Percentiles rank a stretch among this genome's conserved stretches.
phyloP scores from a whole-genome alignment of 192 early-diverging fungal genomes.

The Backusella circina region DNA sequence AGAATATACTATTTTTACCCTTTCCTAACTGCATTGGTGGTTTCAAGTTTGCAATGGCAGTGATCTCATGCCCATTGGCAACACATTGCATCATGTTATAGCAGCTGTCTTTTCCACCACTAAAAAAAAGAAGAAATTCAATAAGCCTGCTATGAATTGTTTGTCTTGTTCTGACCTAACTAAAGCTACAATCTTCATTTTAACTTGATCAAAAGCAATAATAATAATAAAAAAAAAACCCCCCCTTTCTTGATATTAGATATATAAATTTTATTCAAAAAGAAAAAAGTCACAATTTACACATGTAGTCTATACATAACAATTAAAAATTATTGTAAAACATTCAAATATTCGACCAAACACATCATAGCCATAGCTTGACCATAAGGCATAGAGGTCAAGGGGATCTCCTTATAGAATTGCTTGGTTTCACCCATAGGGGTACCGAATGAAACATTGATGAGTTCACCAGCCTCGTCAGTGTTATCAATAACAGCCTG shows the following conservation, averaged over 20 bases:
- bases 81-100: constrained; percentile 96
- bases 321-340: background rate
- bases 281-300: background rate
- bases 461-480: constrained; percentile 15
- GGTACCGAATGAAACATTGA: constrained; percentile 17
- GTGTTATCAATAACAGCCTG: constrained; percentile 10
- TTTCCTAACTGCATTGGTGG: constrained; percentile 60
- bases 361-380: constrained; percentile 25
- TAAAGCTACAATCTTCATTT: constrained; percentile 13
- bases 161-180: background rate
- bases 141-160: background rate
- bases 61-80: constrained; percentile 88
- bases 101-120: constrained; percentile 96
- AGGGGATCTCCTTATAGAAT: constrained; percentile 15
- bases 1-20: constrained; percentile 44
- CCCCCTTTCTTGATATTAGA: background rate
- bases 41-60: constrained; percentile 90
- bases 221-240: background rate
- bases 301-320: background rate
- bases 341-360: background rate
- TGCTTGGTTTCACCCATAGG: constrained; percentile 15
- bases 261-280: background rate
- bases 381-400: constrained; percentile 21
- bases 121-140: constrained; percentile 20
- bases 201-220: background rate